Evolutionary conservation across 192 early-diverging fungal species (phyloP), one percentile per base, ranked within the genome.

Genomic region (Backusella liffmaniae): DNA sequence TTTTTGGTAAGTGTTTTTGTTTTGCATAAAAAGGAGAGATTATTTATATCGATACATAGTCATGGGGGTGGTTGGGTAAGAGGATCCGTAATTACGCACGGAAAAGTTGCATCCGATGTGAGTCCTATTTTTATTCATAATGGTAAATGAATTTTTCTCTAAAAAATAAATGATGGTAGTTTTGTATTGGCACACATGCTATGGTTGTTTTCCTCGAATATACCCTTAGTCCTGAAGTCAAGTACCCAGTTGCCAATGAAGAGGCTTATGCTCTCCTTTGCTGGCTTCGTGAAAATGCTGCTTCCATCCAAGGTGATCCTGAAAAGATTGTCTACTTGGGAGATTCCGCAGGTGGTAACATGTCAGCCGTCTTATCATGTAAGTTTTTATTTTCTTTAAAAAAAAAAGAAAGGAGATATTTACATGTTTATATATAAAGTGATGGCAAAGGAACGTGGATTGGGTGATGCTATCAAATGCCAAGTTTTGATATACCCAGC

Each of bases 281-380:
- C n/a, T 78, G 72, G 53, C 34, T 73, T 37, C 37, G 9, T 29
- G 62, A 74, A 15, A 59, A 73, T 5, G 72, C 56, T 3, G 35
- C 21, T 29, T 41, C 49, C 29, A 70, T 72, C 2, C 67, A 78
- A 2, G 39, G 73, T 1, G 42, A 78, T 35, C 49, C 36, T n/a
- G 46, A 46, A 21, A 23, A 66, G 16, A 56, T 78, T 5, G 77
- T 67, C 29, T 29, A 74, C 15, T 72, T 65, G 18, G 77, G 77
- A 36, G 77, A 78, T 29, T 73, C 71, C 49, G 77, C 67, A 9
- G 77, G 77, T 35, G 77, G 77, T 41, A 78, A 78, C 41, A 78
- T 69, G 67, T 35, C 67, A 4, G 37, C 67, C 8, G 67, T 69
- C 21, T 35, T 69, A 41, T 41, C 67, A 13, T 23, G 67, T 69